phyloP scores from a whole-genome alignment of 345 rosid species.

The Gossypioides kirkii region DNA sequence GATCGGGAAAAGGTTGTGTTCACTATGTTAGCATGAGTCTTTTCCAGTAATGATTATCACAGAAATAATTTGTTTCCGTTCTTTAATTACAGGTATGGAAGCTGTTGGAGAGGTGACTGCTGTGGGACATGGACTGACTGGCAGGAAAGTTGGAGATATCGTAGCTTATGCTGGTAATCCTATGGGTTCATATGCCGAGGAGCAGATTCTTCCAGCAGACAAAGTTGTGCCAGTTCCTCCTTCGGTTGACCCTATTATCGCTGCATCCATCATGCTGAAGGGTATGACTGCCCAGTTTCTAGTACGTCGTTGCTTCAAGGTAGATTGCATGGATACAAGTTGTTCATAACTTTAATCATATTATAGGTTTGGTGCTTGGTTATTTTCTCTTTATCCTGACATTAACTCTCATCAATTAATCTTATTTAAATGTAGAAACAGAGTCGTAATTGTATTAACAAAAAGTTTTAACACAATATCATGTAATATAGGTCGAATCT shows the following conservation, averaged over 20 bases:
- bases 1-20: background rate
- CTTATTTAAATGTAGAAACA: background rate
- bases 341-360: background rate
- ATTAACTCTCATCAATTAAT: background rate
- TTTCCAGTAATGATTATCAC: background rate
- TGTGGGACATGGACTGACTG: slow-evolving; percentile 81
- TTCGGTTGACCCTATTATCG: slow-evolving; percentile 55
- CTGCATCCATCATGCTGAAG: slow-evolving; percentile 77
- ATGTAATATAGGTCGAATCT: slow-evolving; percentile 47
- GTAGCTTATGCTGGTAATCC: slow-evolving; percentile 82
- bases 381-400: background rate
- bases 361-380: background rate
- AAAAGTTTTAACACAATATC: slow-evolving; percentile 3
- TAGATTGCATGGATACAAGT: slow-evolving; percentile 18
- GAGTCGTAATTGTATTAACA: background rate
- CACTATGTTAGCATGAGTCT: background rate
- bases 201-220: slow-evolving; percentile 76
- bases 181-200: slow-evolving; percentile 86
- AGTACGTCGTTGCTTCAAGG: slow-evolving; percentile 79
- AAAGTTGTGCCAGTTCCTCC: slow-evolving; percentile 84
- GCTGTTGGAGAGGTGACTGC: slow-evolving; percentile 86
- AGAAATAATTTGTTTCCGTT: background rate
- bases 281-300: slow-evolving; percentile 90
- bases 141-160: slow-evolving; percentile 69
- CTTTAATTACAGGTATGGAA: slow-evolving; percentile 55